These are phyloP conservation scores for Capsicum rhomboideum DNA, from an alignment of 257 asterid genomes.

Conservation along the genomic window DNA sequence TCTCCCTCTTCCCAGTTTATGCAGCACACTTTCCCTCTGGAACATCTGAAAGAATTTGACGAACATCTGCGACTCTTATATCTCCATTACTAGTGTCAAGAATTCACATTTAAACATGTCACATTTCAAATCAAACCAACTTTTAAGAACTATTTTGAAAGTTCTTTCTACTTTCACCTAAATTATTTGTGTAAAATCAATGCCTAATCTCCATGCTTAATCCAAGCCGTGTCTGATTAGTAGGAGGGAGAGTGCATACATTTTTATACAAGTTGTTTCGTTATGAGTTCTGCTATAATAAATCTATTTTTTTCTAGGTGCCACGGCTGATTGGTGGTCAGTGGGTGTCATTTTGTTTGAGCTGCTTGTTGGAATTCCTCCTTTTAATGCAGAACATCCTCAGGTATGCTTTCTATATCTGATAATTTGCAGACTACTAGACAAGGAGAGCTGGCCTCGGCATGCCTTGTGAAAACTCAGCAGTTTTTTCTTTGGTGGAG, in stretches of 20 bases:
- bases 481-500: not conserved
- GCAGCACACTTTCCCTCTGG: not conserved
- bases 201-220: not conserved
- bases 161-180: not conserved
- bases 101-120: not conserved
- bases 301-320: slow-evolving; percentile 34
- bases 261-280: not conserved
- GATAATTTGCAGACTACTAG: not conserved
- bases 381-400: slow-evolving; percentile 86
- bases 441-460: not conserved
- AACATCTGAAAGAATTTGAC: not conserved
- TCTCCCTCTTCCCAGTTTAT: not conserved
- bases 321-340: slow-evolving; percentile 99
- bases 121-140: not conserved
- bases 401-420: slow-evolving; percentile 31
- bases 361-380: slow-evolving; percentile 83
- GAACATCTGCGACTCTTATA: not conserved
- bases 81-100: not conserved
- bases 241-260: not conserved
- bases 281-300: not conserved
- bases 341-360: slow-evolving; percentile 86
- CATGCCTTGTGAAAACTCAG: not conserved
- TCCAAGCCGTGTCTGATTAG: not conserved
- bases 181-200: not conserved
- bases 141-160: not conserved